phyloP scores from a whole-genome alignment of 192 early-diverging fungal species.

The Rhizophagus sp. region DNA sequence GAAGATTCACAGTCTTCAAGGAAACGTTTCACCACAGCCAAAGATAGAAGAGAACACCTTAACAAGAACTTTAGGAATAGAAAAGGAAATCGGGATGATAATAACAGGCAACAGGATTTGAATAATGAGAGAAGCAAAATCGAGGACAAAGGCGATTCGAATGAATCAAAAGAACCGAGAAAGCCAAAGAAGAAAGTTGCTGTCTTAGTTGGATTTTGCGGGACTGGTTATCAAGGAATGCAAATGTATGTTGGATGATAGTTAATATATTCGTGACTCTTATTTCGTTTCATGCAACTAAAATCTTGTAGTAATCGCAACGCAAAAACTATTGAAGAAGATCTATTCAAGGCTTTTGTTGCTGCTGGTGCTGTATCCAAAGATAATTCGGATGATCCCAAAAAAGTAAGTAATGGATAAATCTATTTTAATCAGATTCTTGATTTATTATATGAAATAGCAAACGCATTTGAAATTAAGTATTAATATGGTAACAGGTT shows the following conservation, averaged over 20 bases:
- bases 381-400: slow-evolving; percentile 83
- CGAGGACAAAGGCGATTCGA: neutral
- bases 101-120: neutral
- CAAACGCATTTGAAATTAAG: neutral
- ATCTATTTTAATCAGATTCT: too few relatives aligned
- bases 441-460: too few relatives aligned
- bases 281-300: neutral
- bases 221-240: slow-evolving; percentile 96
- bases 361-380: slow-evolving; percentile 79
- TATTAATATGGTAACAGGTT: slow-evolving; percentile 47
- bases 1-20: neutral
- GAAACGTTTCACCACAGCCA: slow-evolving; percentile 23
- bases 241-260: slow-evolving; percentile 67
- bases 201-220: slow-evolving; percentile 89
- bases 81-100: neutral
- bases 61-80: slow-evolving; percentile 7
- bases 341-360: slow-evolving; percentile 85
- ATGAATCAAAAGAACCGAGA: slow-evolving; percentile 48
- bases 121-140: neutral
- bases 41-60: slow-evolving; percentile 18
- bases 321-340: slow-evolving; percentile 85
- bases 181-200: slow-evolving; percentile 89
- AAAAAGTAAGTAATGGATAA: slow-evolving; percentile 49
- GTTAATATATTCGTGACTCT: neutral
- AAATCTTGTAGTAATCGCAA: slow-evolving; percentile 63